These are phyloP conservation scores for Allium cepa DNA, from an alignment of 106 monocot genomes.

Conservation along the genomic window DNA sequence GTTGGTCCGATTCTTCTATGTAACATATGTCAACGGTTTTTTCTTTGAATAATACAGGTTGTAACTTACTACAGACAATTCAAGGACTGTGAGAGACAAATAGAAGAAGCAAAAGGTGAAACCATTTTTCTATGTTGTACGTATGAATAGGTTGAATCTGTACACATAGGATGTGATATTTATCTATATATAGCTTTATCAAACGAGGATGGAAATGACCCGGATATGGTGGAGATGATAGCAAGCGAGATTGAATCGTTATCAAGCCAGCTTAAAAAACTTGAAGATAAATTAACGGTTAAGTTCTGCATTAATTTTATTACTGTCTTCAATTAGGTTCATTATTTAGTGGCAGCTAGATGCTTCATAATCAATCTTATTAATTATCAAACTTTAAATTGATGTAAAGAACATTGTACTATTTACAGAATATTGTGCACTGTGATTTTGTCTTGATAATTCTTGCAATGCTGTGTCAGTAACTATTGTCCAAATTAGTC, in stretches of 20 bases:
- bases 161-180: neutral
- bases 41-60: conserved; percentile 42
- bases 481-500: no score
- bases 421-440: no score
- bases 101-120: conserved; percentile 85
- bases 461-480: no score
- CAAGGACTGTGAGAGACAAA: conserved; percentile 79
- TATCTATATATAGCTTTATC: conserved; percentile 42
- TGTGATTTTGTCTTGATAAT: no score
- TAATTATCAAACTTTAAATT: no score
- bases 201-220: conserved; percentile 70
- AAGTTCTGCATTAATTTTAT: neutral
- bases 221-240: conserved; percentile 95
- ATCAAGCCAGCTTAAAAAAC: conserved; percentile 52
- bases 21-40: conserved; percentile 7
- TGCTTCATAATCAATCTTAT: no score
- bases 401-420: no score
- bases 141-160: neutral
- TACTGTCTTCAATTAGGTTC: neutral
- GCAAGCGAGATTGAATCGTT: conserved; percentile 63
- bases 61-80: conserved; percentile 63
- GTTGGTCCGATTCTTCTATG: neutral
- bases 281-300: conserved; percentile 83
- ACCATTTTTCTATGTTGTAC: neutral
- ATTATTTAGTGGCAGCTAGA: neutral